Conservation (phyloP, 495 filamentous ascomycete genomes). For the Chaetomium cochliodes region DNA sequence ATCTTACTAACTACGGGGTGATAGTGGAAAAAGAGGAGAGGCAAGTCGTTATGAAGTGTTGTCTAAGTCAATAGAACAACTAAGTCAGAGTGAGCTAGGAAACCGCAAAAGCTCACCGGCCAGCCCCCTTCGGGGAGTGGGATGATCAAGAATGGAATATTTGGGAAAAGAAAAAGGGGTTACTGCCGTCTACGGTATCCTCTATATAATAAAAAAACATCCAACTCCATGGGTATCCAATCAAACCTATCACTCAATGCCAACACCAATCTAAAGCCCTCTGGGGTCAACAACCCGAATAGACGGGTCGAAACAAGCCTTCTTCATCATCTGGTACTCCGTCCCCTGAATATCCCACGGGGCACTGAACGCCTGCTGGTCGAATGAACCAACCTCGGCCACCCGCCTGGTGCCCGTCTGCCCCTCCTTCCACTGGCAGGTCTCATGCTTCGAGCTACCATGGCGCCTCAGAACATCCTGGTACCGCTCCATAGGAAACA, state of each 20-base stretch:
- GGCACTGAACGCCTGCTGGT: conserved; percentile 12
- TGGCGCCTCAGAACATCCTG: conserved; percentile 24
- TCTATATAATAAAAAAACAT: not conserved
- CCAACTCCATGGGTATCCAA: not conserved
- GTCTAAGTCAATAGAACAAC: too few relatives aligned
- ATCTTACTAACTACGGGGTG: too few relatives aligned
- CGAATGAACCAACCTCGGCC: conserved; percentile 17
- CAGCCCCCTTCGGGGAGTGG: too few relatives aligned
- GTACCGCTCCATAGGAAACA: conserved; percentile 23
- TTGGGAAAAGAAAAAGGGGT: too few relatives aligned
- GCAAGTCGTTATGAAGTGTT: too few relatives aligned
- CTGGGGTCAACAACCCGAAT: conserved; percentile 21
- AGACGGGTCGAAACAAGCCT: conserved; percentile 24
- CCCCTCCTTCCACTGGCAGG: conserved; percentile 17
- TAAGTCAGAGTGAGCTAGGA: too few relatives aligned
- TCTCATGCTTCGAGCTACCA: conserved; percentile 9
- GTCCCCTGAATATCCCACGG: conserved; percentile 27
- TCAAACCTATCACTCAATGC: not conserved
- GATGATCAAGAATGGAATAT: too few relatives aligned
- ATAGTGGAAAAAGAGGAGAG: too few relatives aligned
- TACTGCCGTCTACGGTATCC: not conserved
- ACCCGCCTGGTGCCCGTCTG: conserved; percentile 5
- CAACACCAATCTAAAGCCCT: not conserved
- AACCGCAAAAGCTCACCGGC: too few relatives aligned
- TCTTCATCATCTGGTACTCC: conserved; percentile 26